Evolutionary conservation across 768 basidiomycete genomes (phyloP).

Genomic region (Amanita inopinata): DNA sequence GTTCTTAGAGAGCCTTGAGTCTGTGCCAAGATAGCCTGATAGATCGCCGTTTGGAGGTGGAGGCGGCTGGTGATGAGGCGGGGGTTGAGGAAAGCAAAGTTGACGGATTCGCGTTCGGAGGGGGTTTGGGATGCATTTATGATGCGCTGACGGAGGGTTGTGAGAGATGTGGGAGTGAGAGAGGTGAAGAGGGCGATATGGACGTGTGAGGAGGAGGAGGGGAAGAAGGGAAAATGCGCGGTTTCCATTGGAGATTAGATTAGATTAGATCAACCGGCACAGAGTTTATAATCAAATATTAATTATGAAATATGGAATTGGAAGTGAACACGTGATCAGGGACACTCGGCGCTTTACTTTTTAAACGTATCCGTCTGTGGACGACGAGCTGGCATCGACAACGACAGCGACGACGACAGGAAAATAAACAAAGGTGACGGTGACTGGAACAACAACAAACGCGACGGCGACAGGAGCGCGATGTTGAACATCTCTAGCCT

Average conservation of each 20-base stretch:
- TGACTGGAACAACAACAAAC: background rate
- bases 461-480: no score
- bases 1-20: constrained; percentile 56
- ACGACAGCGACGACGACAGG: no score
- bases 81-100: constrained; percentile 89
- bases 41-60: constrained; percentile 78
- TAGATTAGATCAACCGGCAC: background rate
- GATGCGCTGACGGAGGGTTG: constrained; percentile 5
- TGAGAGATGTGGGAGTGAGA: background rate
- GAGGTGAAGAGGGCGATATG: constrained; percentile 9
- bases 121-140: constrained; percentile 2
- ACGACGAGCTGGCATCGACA: no score
- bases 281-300: background rate
- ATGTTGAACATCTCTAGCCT: no score
- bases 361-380: no score
- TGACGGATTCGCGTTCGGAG: constrained; percentile 56
- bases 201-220: background rate
- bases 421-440: no score
- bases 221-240: background rate
- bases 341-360: no score
- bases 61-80: constrained; percentile 66
- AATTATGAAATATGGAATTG: background rate
- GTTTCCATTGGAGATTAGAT: constrained; percentile 5
- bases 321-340: background rate
- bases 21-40: constrained; percentile 70